Base-by-base conservation (phyloP, 371 early-diverging fungal species). In the Apophysomyces elegans region DNA sequence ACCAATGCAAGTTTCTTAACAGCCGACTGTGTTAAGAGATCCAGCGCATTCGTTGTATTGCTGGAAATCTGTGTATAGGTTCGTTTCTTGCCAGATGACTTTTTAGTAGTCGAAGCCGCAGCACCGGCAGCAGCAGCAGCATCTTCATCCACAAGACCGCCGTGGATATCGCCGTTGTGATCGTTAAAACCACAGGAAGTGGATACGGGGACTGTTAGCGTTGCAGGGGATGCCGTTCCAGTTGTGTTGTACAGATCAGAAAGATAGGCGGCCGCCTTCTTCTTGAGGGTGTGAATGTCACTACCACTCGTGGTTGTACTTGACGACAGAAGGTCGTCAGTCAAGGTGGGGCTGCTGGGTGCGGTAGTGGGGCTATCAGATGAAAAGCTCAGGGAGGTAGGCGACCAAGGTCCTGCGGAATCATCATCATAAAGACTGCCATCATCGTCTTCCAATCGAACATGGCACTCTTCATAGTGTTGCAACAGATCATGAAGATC, bases 401-500 rank as follows among this genome's bases (percentile, higher is more conserved):
- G 56, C 26, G 57, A 57, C 63, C 57, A 56, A 35, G 59, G 38
- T 13, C 59, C 39, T 16, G 32, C 32, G 32, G 54, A 61, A 36
- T 65, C 41, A 16, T 72, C 67, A 58, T 71, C 73, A 67, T 68
- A 70, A 37, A 71, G 58, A 16, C 63, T 63, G 4, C 67, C 67
- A 59, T 88, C 88, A 58, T 95, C 93, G 14, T 88, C 88, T 68
- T 93, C 95, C 47, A 94, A 79, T 54, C 86, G 88, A 59, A 94
- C 95, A 71, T 96, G 97, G 65, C 84, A 86, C 72, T 95, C 95
- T 77, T 96, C 96, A 75, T 93, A 95, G 77, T 96, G 96, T 70
- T 94, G 93, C 56, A 95, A 80, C 60, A 96, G 87, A 63, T 93
- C 95, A 80, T 96, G 96, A 62, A 96, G 84, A 78, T 92, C 91